A percentile compares a stretch with the other conserved stretches of the same genome.
These are phyloP conservation scores for Rhazya stricta DNA, from an alignment of 257 asterid genomes.

Conservation along the genomic window DNA sequence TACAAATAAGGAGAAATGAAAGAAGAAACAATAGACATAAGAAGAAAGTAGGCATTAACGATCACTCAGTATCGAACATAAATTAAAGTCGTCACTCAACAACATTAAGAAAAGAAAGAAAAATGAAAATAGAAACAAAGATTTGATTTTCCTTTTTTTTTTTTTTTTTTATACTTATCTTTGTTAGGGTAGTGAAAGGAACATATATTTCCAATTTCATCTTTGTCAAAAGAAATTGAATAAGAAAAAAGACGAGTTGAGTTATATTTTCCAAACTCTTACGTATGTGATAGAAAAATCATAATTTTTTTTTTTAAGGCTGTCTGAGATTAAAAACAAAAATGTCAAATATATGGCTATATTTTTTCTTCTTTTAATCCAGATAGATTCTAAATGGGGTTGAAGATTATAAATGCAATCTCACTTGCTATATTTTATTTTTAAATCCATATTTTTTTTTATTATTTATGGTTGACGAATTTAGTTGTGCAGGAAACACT, in stretches of 20 bases:
- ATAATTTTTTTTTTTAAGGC: neutral
- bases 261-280: neutral
- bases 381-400: neutral
- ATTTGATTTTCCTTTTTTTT: neutral
- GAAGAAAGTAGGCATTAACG: no score
- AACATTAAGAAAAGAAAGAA: neutral
- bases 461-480: constrained; percentile 5
- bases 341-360: constrained; percentile 4
- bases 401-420: neutral
- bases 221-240: neutral
- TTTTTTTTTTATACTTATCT: neutral
- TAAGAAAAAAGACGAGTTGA: neutral
- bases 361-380: neutral
- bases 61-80: no score
- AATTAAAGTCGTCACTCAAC: neutral
- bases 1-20: no score
- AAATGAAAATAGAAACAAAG: neutral
- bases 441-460: neutral
- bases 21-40: no score
- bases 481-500: neutral
- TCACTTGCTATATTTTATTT: neutral
- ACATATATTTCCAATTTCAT: neutral
- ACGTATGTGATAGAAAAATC: neutral
- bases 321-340: neutral
- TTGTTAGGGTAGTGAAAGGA: neutral